Evolutionary conservation across 2,329 filamentous ascomycete genomes (phyloP).

Genomic region (Fusarium caatingaense): DNA sequence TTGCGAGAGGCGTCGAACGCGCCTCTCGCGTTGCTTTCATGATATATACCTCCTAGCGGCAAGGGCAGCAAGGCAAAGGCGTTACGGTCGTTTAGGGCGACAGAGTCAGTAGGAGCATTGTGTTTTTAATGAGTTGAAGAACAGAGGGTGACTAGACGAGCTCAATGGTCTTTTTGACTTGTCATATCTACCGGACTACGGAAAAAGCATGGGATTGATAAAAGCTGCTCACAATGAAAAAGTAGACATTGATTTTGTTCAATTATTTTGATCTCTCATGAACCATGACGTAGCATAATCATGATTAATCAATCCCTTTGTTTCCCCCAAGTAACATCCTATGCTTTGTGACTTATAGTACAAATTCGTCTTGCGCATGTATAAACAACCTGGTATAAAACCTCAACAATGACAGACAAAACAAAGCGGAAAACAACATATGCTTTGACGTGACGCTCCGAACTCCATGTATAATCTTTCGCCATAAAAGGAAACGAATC

Average conservation of each 20-base stretch:
- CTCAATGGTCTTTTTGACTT: too few species aligned
- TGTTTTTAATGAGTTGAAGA: conserved; percentile 36
- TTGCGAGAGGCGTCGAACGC: conserved; percentile 40
- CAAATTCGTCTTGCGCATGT: neutral
- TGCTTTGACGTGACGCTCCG: conserved; percentile 1
- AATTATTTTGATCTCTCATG: neutral
- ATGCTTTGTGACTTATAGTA: neutral
- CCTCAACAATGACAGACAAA: neutral
- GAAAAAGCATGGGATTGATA: conserved; percentile 27
- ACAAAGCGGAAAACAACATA: conserved; percentile 6
- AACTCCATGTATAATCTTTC: neutral
- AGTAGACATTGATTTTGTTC: conserved; percentile 34
- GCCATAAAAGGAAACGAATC: neutral
- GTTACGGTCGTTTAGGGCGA: conserved; percentile 40
- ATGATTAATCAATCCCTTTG: conserved; percentile 16
- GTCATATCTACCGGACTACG: neutral
- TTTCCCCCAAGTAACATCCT: neutral
- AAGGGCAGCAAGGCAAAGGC: conserved; percentile 38
- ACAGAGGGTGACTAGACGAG: neutral
- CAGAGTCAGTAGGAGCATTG: conserved; percentile 21
- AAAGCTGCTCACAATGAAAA: conserved; percentile 45
- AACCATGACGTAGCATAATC: conserved; percentile 9
- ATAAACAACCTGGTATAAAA: neutral
- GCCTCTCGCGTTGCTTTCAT: conserved; percentile 42
- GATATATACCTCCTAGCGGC: conserved; percentile 40